Base-by-base conservation (phyloP, 257 asterid genomes). In the Cordia subcordata region DNA sequence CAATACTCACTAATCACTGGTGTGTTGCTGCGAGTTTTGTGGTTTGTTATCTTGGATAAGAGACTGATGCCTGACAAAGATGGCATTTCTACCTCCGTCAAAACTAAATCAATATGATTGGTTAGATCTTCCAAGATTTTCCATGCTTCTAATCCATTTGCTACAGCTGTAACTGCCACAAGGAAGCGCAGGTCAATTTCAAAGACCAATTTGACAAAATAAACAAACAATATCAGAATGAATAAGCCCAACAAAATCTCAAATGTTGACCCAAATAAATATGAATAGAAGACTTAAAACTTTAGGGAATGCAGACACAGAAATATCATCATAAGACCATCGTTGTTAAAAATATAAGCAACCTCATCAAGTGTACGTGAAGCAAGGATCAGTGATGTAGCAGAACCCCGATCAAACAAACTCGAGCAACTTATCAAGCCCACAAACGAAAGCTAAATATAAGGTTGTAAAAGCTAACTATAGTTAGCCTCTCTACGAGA, bases 81-180 rank as follows among this genome's bases (percentile, higher is more conserved):
- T 0, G 83, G 83, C 83, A 78, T 78, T 50, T 49, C 76, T 27
- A 74, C 72, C 72, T 78, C 83, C 45, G 83, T 67, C 53, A 78
- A 46, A 21, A 78, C 73, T 18, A 78, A 72, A 68, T 74, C 83
- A 53, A 78, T 64, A 53, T 74, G 78, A 55, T 74, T 74, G 52
- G 75, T 65, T 40, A 78, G 52, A 64, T 74, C 78, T 63, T 58
- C 73, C 55, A 78, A 66, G 53, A 74, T 68, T 53, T 61, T 71
- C 83, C 83, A 78, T 32, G 83, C 83, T 65, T 78, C 80, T 20
- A 78, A 58, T 55, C 80, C 83, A 58, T 74, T 71, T 37, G 73
- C 64, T 27, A 71, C 83, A 61, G 83, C 68, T 47, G 57, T 64
- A 61, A 78, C 83, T 78, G 78, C 68, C 40, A 70, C 27, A 49